phyloP scores from a whole-genome alignment of 495 filamentous ascomycete species.

The Achaetomiella virescens region DNA sequence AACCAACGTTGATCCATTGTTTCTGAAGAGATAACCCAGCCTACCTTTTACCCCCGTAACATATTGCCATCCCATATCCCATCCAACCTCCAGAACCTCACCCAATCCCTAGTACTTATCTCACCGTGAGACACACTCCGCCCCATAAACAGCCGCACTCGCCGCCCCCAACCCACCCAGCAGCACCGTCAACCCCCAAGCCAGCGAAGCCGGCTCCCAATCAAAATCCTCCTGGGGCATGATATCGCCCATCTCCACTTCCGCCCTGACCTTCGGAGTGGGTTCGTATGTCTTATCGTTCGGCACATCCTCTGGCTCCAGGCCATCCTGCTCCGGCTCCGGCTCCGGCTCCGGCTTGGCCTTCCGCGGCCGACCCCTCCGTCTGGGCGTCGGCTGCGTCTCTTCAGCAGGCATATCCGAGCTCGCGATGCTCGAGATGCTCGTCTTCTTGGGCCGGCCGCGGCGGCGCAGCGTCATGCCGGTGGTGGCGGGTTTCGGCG shows the following conservation, averaged over 20 bases:
- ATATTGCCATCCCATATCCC: no score
- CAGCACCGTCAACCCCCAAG: conserved; percentile 36
- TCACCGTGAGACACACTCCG: conserved; percentile 37
- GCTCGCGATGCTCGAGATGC: conserved; percentile 19
- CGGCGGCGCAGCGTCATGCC: conserved; percentile 19
- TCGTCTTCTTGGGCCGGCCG: conserved; percentile 13
- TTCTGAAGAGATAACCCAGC: no score
- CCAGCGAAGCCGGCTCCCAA: conserved; percentile 41
- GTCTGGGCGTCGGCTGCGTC: conserved; percentile 1
- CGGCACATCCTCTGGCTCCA: conserved; percentile 14
- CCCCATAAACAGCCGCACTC: conserved; percentile 39
- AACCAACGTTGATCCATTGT: no score
- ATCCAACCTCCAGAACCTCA: neutral
- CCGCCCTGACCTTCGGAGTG: conserved; percentile 16
- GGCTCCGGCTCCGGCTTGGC: neutral
- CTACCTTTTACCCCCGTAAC: no score
- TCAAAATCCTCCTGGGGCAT: conserved; percentile 33
- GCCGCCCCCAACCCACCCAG: conserved; percentile 39
- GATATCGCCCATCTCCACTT: conserved; percentile 26
- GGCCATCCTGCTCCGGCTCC: conserved; percentile 11
- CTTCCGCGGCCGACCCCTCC: conserved; percentile 10
- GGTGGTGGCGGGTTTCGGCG: neutral
- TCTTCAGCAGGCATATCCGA: conserved; percentile 1
- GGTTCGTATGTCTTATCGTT: conserved; percentile 28
- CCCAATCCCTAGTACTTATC: no score